Evolutionary conservation across 495 filamentous ascomycete species (phyloP).

Genomic region (Aspergillus asperescens): DNA sequence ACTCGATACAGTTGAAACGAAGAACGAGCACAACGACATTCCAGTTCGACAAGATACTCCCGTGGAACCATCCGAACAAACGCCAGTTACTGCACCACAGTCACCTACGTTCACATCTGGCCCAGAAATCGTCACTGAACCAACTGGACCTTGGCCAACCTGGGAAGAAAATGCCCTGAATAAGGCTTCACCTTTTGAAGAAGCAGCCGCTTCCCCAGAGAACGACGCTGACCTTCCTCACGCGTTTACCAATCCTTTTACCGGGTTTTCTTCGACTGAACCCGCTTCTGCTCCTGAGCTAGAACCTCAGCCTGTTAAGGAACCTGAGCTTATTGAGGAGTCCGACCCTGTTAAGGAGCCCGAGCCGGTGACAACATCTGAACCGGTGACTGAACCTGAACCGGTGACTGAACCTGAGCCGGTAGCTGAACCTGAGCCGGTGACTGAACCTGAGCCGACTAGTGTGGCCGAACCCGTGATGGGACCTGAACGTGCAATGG

Average conservation of each 20-base stretch:
- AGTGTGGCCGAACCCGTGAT: not conserved
- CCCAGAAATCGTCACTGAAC: conserved; percentile 7
- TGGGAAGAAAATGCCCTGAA: conserved; percentile 7
- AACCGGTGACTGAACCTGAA: not conserved
- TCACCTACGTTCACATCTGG: conserved; percentile 25
- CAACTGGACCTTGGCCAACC: not conserved
- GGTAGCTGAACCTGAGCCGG: conserved; percentile 2
- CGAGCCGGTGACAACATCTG: not conserved
- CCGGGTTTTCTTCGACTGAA: not conserved
- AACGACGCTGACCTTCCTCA: not conserved
- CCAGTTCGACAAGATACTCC: conserved; percentile 17
- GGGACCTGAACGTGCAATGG: conserved; percentile 5
- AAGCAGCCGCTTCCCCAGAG: not conserved
- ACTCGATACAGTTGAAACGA: conserved; percentile 6
- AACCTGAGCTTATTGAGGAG: not conserved
- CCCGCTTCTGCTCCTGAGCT: not conserved
- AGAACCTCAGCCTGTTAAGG: not conserved
- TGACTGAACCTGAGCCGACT: conserved; percentile 1
- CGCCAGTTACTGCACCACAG: conserved; percentile 24
- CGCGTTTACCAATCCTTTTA: not conserved
- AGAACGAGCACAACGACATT: conserved; percentile 7
- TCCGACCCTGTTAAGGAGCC: not conserved
- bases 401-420: conserved; percentile 2
- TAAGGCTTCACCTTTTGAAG: not conserved
- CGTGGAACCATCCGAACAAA: conserved; percentile 16